Conservation (phyloP, 1,284 basidiomycete species). For the Polyporus tsugae region DNA sequence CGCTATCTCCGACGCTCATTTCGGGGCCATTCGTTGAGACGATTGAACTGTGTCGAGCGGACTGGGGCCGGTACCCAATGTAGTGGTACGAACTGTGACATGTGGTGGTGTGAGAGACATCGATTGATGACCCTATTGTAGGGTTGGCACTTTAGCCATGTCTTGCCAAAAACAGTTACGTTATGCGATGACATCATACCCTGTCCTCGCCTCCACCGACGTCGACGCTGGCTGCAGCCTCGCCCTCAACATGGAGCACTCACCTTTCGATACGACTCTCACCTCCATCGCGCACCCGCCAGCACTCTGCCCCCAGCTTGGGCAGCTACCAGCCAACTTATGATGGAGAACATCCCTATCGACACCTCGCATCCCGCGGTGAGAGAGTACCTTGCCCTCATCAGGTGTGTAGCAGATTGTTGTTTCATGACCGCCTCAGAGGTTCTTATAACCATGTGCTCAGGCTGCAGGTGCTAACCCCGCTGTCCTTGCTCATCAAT, state of each 20-base stretch:
- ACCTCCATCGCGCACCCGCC: constrained; percentile 4
- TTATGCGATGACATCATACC: constrained; percentile 25
- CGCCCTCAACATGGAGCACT: constrained; percentile 8
- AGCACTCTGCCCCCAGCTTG: not conserved
- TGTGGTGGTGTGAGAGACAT: not conserved
- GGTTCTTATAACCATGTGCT: constrained; percentile 16
- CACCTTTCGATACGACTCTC: constrained; percentile 6
- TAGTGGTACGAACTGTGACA: not conserved
- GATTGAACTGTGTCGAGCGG: constrained; percentile 10
- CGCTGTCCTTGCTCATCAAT: constrained; percentile 78
- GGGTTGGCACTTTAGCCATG: constrained; percentile 23
- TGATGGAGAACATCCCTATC: constrained; percentile 42
- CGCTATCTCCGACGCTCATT: constrained; percentile 15
- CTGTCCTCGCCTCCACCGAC: constrained; percentile 10
- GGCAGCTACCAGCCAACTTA: not conserved
- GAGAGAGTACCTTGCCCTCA: constrained; percentile 43
- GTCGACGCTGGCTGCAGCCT: constrained; percentile 6
- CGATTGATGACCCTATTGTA: constrained; percentile 17
- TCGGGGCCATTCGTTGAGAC: constrained; percentile 1
- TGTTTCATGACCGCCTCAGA: too few relatives aligned
- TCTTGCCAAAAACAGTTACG: constrained; percentile 7
- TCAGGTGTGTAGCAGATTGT: constrained; percentile 32
- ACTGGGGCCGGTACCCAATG: not conserved
- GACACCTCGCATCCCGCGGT: constrained; percentile 43
- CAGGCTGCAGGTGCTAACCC: constrained; percentile 81